These are phyloP conservation scores for Fraxinus anomala DNA, from an alignment of 257 asterid species.

Conservation along the genomic window DNA sequence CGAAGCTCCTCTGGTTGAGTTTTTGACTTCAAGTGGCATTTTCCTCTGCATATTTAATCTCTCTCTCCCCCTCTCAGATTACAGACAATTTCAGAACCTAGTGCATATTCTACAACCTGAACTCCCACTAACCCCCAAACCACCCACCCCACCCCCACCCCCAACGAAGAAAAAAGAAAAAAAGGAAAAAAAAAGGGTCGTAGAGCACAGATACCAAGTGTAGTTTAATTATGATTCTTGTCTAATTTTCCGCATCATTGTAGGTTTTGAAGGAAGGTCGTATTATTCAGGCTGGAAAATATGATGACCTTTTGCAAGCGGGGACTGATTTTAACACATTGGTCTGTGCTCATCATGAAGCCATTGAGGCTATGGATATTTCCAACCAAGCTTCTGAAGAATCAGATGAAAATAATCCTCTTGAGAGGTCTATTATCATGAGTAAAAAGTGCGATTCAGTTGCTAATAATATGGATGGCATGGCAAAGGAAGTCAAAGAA, in stretches of 20 bases:
- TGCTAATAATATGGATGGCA: conserved; percentile 48
- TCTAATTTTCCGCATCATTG: conserved; percentile 23
- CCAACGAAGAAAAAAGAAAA: neutral
- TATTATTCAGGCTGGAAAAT: conserved; percentile 90
- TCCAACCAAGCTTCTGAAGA: conserved; percentile 63
- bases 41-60: neutral
- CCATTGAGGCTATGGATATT: conserved; percentile 95
- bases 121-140: neutral
- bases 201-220: neutral
- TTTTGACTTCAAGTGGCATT: conserved; percentile 5
- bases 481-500: conserved; percentile 65
- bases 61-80: neutral
- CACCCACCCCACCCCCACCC: too few species aligned
- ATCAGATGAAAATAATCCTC: conserved; percentile 53
- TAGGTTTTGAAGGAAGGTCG: conserved; percentile 96
- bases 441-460: conserved; percentile 58
- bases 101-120: neutral
- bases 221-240: conserved; percentile 4
- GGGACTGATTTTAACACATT: conserved; percentile 90
- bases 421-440: conserved; percentile 51
- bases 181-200: neutral
- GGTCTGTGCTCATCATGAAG: conserved; percentile 95
- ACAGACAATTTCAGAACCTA: neutral
- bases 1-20: conserved; percentile 7
- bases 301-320: conserved; percentile 90